These are phyloP conservation scores for Solanum chilense DNA, from an alignment of 257 asterid genomes.

Conservation along the genomic window DNA sequence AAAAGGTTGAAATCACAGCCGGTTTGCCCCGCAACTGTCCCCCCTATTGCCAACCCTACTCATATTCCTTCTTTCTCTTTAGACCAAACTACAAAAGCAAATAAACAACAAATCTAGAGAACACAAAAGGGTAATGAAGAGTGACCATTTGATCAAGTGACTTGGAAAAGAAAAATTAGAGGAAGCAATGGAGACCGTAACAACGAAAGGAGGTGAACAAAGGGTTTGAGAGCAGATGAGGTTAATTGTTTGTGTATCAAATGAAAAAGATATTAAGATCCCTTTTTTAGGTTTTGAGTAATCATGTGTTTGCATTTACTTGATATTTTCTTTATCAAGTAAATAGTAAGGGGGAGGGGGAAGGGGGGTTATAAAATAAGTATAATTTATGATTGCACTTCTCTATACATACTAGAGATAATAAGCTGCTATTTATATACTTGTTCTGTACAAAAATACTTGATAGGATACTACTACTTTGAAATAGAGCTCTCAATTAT, in stretches of 20 bases:
- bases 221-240: background rate
- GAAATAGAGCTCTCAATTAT: background rate
- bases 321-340: too few species aligned
- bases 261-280: background rate
- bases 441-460: background rate
- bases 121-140: background rate
- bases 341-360: background rate
- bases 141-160: background rate
- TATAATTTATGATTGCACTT: background rate
- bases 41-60: background rate
- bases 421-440: background rate
- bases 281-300: background rate
- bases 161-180: background rate
- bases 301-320: background rate
- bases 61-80: background rate
- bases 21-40: background rate
- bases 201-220: background rate
- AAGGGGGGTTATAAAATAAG: background rate
- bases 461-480: background rate
- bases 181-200: background rate
- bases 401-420: background rate
- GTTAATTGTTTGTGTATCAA: background rate
- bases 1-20: too few species aligned
- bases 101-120: background rate
- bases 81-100: background rate